A percentile compares a stretch with the other conserved stretches of the same genome.
These are phyloP conservation scores for Vicia faba DNA, from an alignment of 306 rosid species.

Conservation along the genomic window DNA sequence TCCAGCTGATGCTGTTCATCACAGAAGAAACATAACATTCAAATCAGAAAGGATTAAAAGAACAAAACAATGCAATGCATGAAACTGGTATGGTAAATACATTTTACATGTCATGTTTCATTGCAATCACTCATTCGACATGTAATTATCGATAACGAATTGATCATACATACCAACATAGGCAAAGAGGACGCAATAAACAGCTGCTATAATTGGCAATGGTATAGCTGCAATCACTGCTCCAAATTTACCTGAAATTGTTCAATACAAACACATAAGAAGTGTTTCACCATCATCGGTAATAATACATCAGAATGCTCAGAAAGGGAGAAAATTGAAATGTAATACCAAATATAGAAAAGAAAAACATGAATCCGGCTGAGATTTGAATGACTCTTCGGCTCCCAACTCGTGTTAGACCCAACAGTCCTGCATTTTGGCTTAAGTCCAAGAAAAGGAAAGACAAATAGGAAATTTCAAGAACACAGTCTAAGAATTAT, in stretches of 20 bases:
- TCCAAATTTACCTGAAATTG: constrained; percentile 78
- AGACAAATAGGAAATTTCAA: neutral
- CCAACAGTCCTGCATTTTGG: constrained; percentile 93
- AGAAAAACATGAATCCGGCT: constrained; percentile 84
- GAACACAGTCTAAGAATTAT: neutral
- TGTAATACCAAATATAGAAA: constrained; percentile 71
- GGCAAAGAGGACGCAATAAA: constrained; percentile 82
- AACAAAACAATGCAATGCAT: neutral
- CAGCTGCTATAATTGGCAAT: constrained; percentile 72
- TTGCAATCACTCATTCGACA: neutral
- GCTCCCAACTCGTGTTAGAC: constrained; percentile 83
- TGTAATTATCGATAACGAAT: neutral
- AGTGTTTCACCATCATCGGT: neutral
- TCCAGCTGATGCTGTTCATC: constrained; percentile 70
- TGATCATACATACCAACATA: constrained; percentile 66
- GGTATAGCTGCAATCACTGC: constrained; percentile 94
- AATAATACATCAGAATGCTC: too few species aligned
- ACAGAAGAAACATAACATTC: constrained; percentile 18
- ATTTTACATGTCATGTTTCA: constrained; percentile 29
- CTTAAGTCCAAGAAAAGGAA: constrained; percentile 43
- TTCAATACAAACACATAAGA: constrained; percentile 7
- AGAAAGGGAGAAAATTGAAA: neutral
- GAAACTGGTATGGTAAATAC: neutral
- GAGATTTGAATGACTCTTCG: constrained; percentile 76
- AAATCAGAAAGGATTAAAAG: neutral